Base-by-base conservation (phyloP, 2,329 filamentous ascomycete species). In the Periconia sp. region DNA sequence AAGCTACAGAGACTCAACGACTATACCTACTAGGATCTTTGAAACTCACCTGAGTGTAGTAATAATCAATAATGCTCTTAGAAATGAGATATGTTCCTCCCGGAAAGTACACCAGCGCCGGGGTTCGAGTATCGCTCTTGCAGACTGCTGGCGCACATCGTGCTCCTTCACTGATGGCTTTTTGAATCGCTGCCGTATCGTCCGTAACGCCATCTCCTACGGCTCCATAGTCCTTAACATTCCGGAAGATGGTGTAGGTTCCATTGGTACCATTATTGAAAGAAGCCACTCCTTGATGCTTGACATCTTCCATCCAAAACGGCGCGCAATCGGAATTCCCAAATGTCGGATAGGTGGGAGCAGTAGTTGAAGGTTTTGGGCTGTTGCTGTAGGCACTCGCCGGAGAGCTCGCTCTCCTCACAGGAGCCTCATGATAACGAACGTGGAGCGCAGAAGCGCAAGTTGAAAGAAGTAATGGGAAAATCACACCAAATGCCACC, bases 21-120 rank as follows among this genome's bases (percentile, higher is more conserved):
- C 23, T 7, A 9, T 5, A 22, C 22, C 3, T 21, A 17, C 6
- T 30, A 3, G 9, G 38, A n/a, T n/a, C n/a, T n/a, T 29, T 29
- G 19, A 26, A 12, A 10, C 47, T 36, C 40, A 64, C 61, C 40
- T 85, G 78, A 5, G 83, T 86, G 47, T 80, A 79, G 65, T 85
- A 87, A 55, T 82, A 84, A 55, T 83, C 75, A 39, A 83, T 76
- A 48, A 87, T 82, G 2, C 79, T 73, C 0, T 70, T 68, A 29
- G 75, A 82, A 43, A 84, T 73, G 2, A 81, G 36, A 50, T 87
- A 87, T 0, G 76, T 83, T 30, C 82, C 82, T 13, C 74, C 72
- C 3, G 78, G 79, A 53, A 82, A 81, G 59, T 82, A 83, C n/a
- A 83, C 74, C 16, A 81, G 65, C 3, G 78, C 79, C 2, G 80